Conservation (phyloP, 139 green algal genomes). For the Raphidocelis subcapitata region DNA sequence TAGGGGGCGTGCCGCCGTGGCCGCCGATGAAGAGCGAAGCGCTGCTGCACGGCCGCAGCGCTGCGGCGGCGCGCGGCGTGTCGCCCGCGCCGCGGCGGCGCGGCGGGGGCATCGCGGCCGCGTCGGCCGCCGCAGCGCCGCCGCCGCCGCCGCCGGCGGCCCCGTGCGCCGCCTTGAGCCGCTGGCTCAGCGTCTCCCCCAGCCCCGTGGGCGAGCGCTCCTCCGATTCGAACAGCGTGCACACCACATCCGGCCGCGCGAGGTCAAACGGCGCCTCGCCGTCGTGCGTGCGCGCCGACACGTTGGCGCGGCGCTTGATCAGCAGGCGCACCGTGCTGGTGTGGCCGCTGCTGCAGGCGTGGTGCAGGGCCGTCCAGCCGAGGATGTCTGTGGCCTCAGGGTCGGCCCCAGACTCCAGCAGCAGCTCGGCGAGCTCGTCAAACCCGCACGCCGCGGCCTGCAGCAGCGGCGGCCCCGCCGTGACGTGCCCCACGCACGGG, state of each 20-base stretch:
- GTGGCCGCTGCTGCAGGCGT: conserved; percentile 37
- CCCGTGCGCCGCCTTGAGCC: too few species aligned
- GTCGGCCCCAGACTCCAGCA: conserved; percentile 44
- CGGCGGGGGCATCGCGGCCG: too few species aligned
- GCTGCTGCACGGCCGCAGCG: too few species aligned
- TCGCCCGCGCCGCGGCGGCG: too few species aligned
- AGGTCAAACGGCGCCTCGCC: conserved; percentile 31
- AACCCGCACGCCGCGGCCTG: conserved; percentile 38
- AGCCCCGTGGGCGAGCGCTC: neutral
- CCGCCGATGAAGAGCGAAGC: too few species aligned
- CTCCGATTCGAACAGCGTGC: neutral
- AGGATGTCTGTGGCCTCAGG: conserved; percentile 27
- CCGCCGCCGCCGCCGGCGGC: too few species aligned
- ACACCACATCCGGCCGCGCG: conserved; percentile 17
- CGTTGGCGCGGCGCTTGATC: conserved; percentile 29
- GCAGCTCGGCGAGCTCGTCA: conserved; percentile 35
- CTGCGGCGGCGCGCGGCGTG: too few species aligned
- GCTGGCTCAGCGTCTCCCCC: too few species aligned
- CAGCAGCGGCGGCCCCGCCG: conserved; percentile 28
- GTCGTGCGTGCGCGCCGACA: conserved; percentile 20
- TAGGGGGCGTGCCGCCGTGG: too few species aligned
- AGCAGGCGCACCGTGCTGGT: conserved; percentile 30
- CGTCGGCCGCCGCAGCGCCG: neutral
- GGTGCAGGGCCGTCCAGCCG: conserved; percentile 46
- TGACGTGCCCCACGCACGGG: conserved; percentile 41